phyloP scores from a whole-genome alignment of 2,329 filamentous ascomycete species.

The Drechslera avenae region DNA sequence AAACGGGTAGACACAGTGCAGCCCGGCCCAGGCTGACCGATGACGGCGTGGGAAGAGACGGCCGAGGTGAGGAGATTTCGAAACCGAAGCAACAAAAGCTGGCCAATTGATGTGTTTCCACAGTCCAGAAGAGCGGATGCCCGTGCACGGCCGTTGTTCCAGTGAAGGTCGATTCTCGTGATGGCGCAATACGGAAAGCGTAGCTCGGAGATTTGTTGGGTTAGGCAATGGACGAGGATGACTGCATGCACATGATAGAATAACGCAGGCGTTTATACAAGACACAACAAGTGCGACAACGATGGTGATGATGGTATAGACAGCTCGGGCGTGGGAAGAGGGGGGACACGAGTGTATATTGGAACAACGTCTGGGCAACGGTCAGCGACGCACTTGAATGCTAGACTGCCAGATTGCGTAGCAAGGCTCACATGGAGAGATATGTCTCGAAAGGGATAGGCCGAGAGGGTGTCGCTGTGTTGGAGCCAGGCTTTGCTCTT shows the following conservation, averaged over 20 bases:
- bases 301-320: constrained; percentile 33
- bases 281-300: constrained; percentile 1
- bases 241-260: constrained; percentile 23
- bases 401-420: constrained; percentile 25
- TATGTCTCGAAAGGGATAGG: constrained; percentile 43
- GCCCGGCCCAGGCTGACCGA: constrained; percentile 40
- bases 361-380: constrained; percentile 29
- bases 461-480: constrained; percentile 35
- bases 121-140: constrained; percentile 12
- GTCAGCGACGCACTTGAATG: constrained; percentile 30
- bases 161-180: constrained; percentile 45
- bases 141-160: constrained; percentile 32
- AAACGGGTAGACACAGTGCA: constrained; percentile 40
- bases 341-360: constrained; percentile 24
- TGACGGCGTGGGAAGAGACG: constrained; percentile 27
- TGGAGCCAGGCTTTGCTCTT: constrained; percentile 30
- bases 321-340: constrained; percentile 20
- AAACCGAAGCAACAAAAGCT: constrained; percentile 30
- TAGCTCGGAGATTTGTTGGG: constrained; percentile 39
- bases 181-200: constrained; percentile 31
- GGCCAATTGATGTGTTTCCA: constrained; percentile 43
- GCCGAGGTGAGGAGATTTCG: constrained; percentile 36
- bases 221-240: constrained; percentile 31
- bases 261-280: constrained; percentile 18
- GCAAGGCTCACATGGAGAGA: constrained; percentile 30